Base-by-base conservation (phyloP, 202 grass and related monocot species). In the Setaria viridis region DNA sequence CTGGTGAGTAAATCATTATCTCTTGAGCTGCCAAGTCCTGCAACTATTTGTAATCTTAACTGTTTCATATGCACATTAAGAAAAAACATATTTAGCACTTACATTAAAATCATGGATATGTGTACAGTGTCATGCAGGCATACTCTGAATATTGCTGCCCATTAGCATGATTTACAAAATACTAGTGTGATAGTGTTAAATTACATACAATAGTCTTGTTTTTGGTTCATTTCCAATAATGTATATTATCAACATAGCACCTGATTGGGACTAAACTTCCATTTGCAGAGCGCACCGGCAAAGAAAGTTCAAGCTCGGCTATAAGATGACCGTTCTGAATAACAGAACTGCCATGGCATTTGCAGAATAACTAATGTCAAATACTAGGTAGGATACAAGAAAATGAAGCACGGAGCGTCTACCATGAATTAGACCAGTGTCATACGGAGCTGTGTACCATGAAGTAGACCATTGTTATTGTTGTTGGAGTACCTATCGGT, bases 291-390 rank as follows among this genome's bases (percentile, higher is more conserved):
- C 58, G 87, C 91, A 45, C 91, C 72, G 0, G 84, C 39, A 37
- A 97, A 87, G 58, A 76, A 90, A 73, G 79, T 62, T 54, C 93
- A 91, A 76, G 82, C 91, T 78, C 85, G 94, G 45, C 86, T 97
- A 56, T 97, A 94, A 76, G 58, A 72, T 51, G 75, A 10, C 51
- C 9, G 1, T 50, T 43, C 21, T 1, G 80, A 74, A 77, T 60
- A 86, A 87, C 60, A 58, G 51, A 48, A 78, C 10, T 37, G 20
- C 5, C 15, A 17, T 9, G 14, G 67, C 7, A 59, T 35, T 30
- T 33, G 46, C 16, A 33, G 62, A 88, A 77, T 84, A 84, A 82
- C 51, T 57, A 48, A n/a, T 37, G 34, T 81, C 12, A 19, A 35
- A 54, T 30, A 74, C 7, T 33, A 73, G 47, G 47, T 73, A 75